These are phyloP conservation scores for Aspergillus oerlinghausenensis DNA, from an alignment of 2,329 filamentous ascomycete species.

Conservation along the genomic window DNA sequence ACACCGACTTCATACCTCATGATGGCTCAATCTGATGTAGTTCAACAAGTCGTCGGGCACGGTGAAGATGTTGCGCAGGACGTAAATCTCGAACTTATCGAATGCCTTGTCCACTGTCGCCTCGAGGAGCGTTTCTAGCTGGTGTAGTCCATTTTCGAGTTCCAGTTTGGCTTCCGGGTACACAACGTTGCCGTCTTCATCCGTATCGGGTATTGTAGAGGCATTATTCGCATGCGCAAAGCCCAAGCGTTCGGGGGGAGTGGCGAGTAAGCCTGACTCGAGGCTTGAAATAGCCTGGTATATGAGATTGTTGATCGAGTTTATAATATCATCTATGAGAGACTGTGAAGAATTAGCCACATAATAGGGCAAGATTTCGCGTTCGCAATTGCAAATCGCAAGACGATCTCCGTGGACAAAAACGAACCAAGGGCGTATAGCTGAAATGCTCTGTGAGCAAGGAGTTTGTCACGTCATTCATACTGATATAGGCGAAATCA, in stretches of 20 bases:
- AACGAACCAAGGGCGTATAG: conserved; percentile 80
- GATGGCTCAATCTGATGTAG: conserved; percentile 81
- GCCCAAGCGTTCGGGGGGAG: conserved; percentile 72
- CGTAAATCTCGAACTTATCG: conserved; percentile 84
- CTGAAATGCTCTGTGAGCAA: conserved; percentile 93
- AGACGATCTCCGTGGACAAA: not conserved
- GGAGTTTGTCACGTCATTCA: conserved; percentile 46
- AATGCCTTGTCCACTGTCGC: conserved; percentile 79
- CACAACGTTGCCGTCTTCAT: conserved; percentile 44
- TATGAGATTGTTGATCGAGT: conserved; percentile 88
- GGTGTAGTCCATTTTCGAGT: conserved; percentile 82
- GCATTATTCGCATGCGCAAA: conserved; percentile 56
- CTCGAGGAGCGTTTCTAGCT: conserved; percentile 76
- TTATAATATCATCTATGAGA: conserved; percentile 96
- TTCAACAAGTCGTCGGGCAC: conserved; percentile 66
- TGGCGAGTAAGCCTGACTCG: conserved; percentile 72
- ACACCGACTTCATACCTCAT: conserved; percentile 54
- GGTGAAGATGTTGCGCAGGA: conserved; percentile 76
- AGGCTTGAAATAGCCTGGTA: conserved; percentile 85
- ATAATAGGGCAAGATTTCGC: not conserved
- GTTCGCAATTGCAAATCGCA: not conserved
- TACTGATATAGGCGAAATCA: conserved; percentile 21
- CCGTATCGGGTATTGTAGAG: conserved; percentile 44
- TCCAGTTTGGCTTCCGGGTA: conserved; percentile 58
- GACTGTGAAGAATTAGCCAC: conserved; percentile 52